A percentile compares a stretch with the other conserved stretches of the same genome.
Evolutionary conservation across 192 early-diverging fungal species (phyloP).

Genomic region (Linnemannia elongata): DNA sequence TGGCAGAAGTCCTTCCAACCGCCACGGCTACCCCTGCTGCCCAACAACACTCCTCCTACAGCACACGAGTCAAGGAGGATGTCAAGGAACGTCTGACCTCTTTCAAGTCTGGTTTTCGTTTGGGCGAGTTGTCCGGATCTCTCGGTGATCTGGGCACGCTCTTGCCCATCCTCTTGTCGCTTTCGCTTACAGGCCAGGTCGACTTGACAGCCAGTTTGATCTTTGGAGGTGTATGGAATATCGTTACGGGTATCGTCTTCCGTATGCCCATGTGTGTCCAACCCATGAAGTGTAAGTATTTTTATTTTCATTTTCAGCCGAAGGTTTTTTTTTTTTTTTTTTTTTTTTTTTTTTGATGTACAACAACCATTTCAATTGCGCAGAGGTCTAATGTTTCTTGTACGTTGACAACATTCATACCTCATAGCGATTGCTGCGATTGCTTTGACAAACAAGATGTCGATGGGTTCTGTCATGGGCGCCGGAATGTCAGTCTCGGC

Average conservation of each 20-base stretch:
- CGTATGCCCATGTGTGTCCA: conserved; percentile 92
- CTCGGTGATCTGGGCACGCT: conserved; percentile 86
- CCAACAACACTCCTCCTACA: conserved; percentile 1
- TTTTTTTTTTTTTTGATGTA: not conserved
- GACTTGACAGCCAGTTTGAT: conserved; percentile 83
- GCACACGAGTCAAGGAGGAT: conserved; percentile 27
- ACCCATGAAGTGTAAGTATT: conserved; percentile 86
- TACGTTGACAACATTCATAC: no score
- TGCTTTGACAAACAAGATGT: conserved; percentile 79
- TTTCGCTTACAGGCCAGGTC: conserved; percentile 79
- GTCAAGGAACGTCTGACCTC: conserved; percentile 25
- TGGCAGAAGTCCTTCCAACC: conserved; percentile 34
- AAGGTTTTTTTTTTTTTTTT: not conserved
- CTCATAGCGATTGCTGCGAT: conserved; percentile 81
- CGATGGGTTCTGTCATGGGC: conserved; percentile 76
- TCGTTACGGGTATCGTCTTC: conserved; percentile 81
- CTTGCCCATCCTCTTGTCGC: conserved; percentile 88
- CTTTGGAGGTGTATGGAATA: conserved; percentile 93
- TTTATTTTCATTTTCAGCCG: not conserved
- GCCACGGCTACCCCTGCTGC: not conserved
- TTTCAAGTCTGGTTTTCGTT: conserved; percentile 30
- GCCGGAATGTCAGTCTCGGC: conserved; percentile 78
- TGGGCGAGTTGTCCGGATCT: conserved; percentile 68
- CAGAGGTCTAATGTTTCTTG: not conserved
- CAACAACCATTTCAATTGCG: not conserved